A percentile compares a stretch with the other conserved stretches of the same genome.
Evolutionary conservation across 202 grass and related monocot species (phyloP).

Genomic region (Sporobolus alterniflorus): DNA sequence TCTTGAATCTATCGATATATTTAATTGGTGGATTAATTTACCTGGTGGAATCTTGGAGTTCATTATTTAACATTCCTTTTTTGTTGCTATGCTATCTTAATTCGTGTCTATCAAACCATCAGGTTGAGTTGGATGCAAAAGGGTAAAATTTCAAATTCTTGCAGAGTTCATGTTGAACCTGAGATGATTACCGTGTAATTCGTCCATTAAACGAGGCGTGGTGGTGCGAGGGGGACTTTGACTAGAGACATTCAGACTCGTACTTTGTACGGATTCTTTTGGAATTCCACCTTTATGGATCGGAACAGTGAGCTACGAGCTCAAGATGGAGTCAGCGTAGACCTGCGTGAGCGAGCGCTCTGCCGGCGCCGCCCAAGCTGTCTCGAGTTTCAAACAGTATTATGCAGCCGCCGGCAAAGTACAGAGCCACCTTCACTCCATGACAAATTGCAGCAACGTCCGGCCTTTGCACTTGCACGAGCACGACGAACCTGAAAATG

Average conservation of each 20-base stretch:
- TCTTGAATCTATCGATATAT: slow-evolving; percentile 54
- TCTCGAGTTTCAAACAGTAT: neutral
- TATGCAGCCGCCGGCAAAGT: neutral
- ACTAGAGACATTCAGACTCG: neutral
- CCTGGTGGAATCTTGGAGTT: neutral
- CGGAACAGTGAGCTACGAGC: neutral
- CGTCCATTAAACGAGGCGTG: too few relatives aligned
- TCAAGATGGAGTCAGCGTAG: neutral
- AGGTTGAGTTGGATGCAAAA: too few relatives aligned
- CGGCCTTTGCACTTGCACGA: neutral
- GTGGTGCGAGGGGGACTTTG: neutral
- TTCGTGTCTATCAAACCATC: neutral
- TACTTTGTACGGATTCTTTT: neutral
- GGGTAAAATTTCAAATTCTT: too few relatives aligned
- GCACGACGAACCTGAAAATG: neutral
- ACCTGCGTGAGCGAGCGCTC: neutral
- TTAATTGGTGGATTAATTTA: slow-evolving; percentile 34
- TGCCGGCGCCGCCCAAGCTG: neutral
- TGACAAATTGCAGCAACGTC: neutral
- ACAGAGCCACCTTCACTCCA: neutral
- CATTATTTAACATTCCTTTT: neutral
- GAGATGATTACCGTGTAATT: too few relatives aligned
- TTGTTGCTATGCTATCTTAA: neutral
- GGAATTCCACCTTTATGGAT: neutral
- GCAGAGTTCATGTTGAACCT: too few relatives aligned